Conservation (phyloP, 129 eudicot genomes). For the Artemisia tridentata region DNA sequence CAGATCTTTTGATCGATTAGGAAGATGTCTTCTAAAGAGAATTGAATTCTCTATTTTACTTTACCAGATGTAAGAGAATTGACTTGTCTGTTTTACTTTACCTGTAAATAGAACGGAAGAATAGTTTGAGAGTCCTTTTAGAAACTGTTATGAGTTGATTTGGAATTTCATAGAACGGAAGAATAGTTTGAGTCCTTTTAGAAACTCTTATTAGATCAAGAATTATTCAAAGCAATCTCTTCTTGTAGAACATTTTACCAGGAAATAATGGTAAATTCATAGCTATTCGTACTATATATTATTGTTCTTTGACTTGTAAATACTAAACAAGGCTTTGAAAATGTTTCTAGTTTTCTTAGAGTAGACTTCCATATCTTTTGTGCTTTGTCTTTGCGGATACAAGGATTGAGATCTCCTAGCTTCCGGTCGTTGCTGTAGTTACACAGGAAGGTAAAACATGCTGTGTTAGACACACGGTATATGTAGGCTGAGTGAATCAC, state of each 20-base stretch:
- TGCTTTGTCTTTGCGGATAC: constrained; percentile 41
- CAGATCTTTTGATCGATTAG: too few relatives aligned
- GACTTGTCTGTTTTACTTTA: too few relatives aligned
- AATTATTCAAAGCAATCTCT: background rate
- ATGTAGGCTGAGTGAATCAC: background rate
- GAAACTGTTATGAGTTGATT: too few relatives aligned
- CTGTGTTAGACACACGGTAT: background rate
- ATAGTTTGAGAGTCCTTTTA: too few relatives aligned
- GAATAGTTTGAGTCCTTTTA: too few relatives aligned
- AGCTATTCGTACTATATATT: constrained; percentile 22
- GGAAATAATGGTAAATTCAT: constrained; percentile 14
- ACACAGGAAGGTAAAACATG: constrained; percentile 4
- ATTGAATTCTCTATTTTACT: too few relatives aligned
- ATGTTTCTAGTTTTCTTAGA: constrained; percentile 57
- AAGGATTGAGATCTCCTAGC: constrained; percentile 41
- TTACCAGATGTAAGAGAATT: too few relatives aligned
- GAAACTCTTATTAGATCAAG: constrained; percentile 12
- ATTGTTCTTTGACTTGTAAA: constrained; percentile 52
- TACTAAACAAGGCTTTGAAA: constrained; percentile 56
- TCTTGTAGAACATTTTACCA: constrained; percentile 13
- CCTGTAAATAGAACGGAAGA: too few relatives aligned
- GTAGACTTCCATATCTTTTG: constrained; percentile 44
- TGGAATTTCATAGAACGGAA: constrained; percentile 15
- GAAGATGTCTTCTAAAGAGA: too few relatives aligned
- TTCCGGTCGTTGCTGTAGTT: constrained; percentile 43